phyloP scores from a whole-genome alignment of 2,329 filamentous ascomycete species.

The Grosmannia huntii region DNA sequence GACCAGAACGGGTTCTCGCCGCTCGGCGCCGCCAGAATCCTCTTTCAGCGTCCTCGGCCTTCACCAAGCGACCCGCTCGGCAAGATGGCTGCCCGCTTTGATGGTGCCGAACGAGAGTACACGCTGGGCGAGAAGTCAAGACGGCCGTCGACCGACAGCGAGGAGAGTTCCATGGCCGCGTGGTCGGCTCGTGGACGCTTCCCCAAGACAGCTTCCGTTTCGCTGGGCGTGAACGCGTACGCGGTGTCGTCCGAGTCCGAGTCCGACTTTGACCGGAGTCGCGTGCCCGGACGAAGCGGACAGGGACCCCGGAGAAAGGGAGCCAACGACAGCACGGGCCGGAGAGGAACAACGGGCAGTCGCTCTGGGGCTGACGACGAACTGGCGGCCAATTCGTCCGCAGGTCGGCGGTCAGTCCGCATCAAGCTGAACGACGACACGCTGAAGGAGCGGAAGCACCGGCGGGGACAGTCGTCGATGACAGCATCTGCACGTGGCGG shows the following conservation, averaged over 20 bases:
- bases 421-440: slow-evolving; percentile 82
- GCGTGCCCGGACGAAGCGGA: slow-evolving; percentile 17
- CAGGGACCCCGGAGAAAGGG: slow-evolving; percentile 1
- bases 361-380: slow-evolving; percentile 16
- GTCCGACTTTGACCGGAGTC: slow-evolving; percentile 34
- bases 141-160: slow-evolving; percentile 4
- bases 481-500: slow-evolving; percentile 14
- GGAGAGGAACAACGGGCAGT: slow-evolving; percentile 8
- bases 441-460: slow-evolving; percentile 58
- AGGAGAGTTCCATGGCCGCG: neutral
- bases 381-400: slow-evolving; percentile 52
- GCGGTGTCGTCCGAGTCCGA: slow-evolving; percentile 62
- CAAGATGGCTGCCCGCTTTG: neutral
- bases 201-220: slow-evolving; percentile 32
- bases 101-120: neutral
- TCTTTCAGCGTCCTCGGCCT: slow-evolving; percentile 30
- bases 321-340: neutral
- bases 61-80: neutral
- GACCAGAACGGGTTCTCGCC: slow-evolving; percentile 68
- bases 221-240: slow-evolving; percentile 31
- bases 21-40: slow-evolving; percentile 54
- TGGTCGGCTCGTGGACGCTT: slow-evolving; percentile 6
- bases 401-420: slow-evolving; percentile 65
- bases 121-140: slow-evolving; percentile 5
- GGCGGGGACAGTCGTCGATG: slow-evolving; percentile 37